Percentiles rank a stretch among this genome's conserved stretches.
phyloP scores from a whole-genome alignment of 1,284 basidiomycete genomes.

The Cutaneotrichosporon sp. region DNA sequence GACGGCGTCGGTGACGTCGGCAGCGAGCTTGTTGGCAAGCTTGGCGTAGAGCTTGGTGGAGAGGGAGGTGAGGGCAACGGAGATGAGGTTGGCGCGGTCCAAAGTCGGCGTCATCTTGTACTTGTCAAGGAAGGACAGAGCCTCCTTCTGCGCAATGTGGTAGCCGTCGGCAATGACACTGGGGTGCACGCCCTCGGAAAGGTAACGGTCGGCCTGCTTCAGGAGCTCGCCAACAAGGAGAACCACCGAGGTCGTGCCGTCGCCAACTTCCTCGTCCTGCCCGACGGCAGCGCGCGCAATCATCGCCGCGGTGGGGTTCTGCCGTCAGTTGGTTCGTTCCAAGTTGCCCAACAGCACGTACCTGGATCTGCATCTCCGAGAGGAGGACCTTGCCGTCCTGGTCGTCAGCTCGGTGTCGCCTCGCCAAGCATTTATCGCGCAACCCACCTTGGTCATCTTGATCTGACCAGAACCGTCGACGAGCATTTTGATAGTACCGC shows the following conservation, averaged over 20 bases:
- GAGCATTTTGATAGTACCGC: constrained; percentile 98
- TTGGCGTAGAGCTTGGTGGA: constrained; percentile 83
- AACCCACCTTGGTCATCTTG: constrained; percentile 88
- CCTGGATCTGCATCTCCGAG: constrained; percentile 99
- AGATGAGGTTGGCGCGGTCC: constrained; percentile 85
- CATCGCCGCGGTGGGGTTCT: constrained; percentile 98
- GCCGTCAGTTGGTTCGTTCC: constrained; percentile 2
- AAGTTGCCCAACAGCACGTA: constrained; percentile 18
- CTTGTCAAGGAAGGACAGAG: constrained; percentile 77
- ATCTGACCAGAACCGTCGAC: constrained; percentile 99
- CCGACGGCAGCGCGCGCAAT: constrained; percentile 97
- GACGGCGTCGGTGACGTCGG: constrained; percentile 93
- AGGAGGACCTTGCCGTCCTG: constrained; percentile 93
- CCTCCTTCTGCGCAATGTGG: constrained; percentile 95
- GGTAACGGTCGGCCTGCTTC: constrained; percentile 97
- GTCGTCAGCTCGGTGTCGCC: not conserved
- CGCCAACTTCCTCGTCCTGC: constrained; percentile 98
- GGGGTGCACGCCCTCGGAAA: constrained; percentile 96
- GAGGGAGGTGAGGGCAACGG: constrained; percentile 89
- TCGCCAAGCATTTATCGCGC: no score
- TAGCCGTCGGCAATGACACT: constrained; percentile 93
- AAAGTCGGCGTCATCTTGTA: constrained; percentile 69
- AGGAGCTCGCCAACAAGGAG: constrained; percentile 94
- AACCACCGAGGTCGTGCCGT: constrained; percentile 97
- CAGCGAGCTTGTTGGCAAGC: constrained; percentile 82